These are phyloP conservation scores for Xerocomellus amylosporus DNA, from an alignment of 768 basidiomycete genomes.

Conservation along the genomic window DNA sequence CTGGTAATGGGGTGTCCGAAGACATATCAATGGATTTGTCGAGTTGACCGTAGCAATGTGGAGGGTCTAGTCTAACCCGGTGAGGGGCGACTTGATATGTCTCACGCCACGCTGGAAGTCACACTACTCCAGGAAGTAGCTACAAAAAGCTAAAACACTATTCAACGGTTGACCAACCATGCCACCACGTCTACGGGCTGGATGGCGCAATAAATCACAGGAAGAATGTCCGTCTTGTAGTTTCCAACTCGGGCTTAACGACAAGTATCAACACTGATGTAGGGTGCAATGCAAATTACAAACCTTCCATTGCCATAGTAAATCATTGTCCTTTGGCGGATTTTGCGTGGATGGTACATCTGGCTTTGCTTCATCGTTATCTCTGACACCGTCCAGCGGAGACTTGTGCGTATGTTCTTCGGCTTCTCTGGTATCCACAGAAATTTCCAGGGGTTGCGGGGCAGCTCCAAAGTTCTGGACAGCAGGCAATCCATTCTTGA, in stretches of 20 bases:
- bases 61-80: no score
- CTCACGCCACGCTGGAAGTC: no score
- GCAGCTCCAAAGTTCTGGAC: conserved; percentile 67
- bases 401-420: conserved; percentile 16
- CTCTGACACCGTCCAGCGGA: conserved; percentile 12
- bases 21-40: conserved; percentile 14
- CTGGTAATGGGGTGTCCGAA: conserved; percentile 28
- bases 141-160: neutral
- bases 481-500: conserved; percentile 85
- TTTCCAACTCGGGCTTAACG: conserved; percentile 86
- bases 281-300: conserved; percentile 22
- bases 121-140: neutral
- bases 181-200: neutral
- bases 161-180: neutral
- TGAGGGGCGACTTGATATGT: no score
- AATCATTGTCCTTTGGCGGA: conserved; percentile 72
- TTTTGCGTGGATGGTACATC: conserved; percentile 21
- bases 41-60: neutral
- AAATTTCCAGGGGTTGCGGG: conserved; percentile 55
- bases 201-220: conserved; percentile 43
- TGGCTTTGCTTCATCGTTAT: conserved; percentile 17
- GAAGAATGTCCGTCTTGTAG: conserved; percentile 88
- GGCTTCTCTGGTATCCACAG: conserved; percentile 38
- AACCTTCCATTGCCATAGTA: conserved; percentile 91
- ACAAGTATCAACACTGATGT: neutral